Percentiles rank a stretch among this genome's conserved stretches.
Conservation (phyloP, 495 filamentous ascomycete species). For the Penicillium roqueforti region DNA sequence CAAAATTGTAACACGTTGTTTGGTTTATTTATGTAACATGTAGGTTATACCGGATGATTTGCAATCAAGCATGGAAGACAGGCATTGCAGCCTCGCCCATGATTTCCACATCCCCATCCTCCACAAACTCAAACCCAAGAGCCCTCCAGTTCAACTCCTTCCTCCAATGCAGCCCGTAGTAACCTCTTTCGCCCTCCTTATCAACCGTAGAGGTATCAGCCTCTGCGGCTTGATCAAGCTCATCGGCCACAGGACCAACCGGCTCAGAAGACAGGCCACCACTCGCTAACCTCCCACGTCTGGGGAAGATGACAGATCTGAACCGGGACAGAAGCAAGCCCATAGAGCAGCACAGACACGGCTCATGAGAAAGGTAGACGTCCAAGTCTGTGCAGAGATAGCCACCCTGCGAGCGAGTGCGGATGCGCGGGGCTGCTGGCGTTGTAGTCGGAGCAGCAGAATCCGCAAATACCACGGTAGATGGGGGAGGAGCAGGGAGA, state of each 20-base stretch:
- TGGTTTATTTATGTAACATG: not conserved
- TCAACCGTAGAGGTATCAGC: conserved; percentile 46
- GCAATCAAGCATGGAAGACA: conserved; percentile 18
- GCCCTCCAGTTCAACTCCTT: conserved; percentile 92
- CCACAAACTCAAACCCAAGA: conserved; percentile 75
- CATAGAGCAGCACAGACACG: conserved; percentile 95
- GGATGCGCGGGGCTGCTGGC: conserved; percentile 26
- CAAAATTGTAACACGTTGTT: no score
- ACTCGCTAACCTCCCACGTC: conserved; percentile 40
- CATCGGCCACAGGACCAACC: conserved; percentile 15
- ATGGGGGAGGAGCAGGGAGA: conserved; percentile 19
- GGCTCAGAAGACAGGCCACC: conserved; percentile 43
- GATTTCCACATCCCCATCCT: conserved; percentile 16
- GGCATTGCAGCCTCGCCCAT: not conserved
- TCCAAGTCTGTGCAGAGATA: conserved; percentile 92
- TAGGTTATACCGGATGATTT: not conserved
- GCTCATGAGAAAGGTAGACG: conserved; percentile 89
- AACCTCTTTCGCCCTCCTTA: conserved; percentile 50
- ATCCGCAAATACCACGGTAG: not conserved
- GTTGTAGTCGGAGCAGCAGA: not conserved
- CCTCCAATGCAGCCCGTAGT: conserved; percentile 86
- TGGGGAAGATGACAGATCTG: conserved; percentile 71
- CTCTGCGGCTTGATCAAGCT: conserved; percentile 5
- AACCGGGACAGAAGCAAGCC: conserved; percentile 89
- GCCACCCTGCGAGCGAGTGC: conserved; percentile 57